Base-by-base conservation (phyloP, 1,284 basidiomycete species). In the Irpex lacteus region DNA sequence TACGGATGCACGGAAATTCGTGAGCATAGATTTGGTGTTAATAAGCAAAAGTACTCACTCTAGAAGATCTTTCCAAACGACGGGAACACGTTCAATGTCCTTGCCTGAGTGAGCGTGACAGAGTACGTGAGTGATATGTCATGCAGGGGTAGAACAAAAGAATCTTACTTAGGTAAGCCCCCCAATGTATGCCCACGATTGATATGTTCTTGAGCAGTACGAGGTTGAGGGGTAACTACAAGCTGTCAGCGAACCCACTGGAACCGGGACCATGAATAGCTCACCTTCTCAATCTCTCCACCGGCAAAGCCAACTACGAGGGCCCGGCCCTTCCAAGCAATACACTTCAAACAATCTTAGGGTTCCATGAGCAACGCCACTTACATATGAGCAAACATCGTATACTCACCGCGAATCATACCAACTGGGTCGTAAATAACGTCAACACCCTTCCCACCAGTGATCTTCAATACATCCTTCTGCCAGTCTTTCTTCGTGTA, bases 391-490 rank as follows among this genome's bases (percentile, higher is more conserved):
- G 18, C 15, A 18, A 18, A 7, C 19, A 40, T 53, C 15, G n/a
- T 18, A 54, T 36, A 52, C 66, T n/a, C 68, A 84, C 90, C 88
- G 74, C 82, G 82, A 65, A 94, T 88, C 70, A 87, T 78, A n/a
- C 94, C 95, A 40, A 98, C 94, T 3, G 95, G 95, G 73, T 98
- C 96, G 70, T 89, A 97, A 19, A 97, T 86, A 38, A 98, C 89
- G 72, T 98, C 87, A 1, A 90, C 96, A 7, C 96, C 96, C 66
- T 89, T 88, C 0, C 93, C 94, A 1, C 79, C 79, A 0, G 95
- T 98, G 54, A 93, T 80, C 62, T 84, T 81, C 67, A 91, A 70
- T 1, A 94, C 90, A 66, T 90, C 83, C 68, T 92, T 84, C 74
- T 93, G 90, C 91, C 91, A 94, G 34, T 84, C 83, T 6, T 81